Evolutionary conservation across 176 grass and related monocot genomes (phyloP), one percentile per base, ranked within the genome.

Genomic region (Ensete glaucum): DNA sequence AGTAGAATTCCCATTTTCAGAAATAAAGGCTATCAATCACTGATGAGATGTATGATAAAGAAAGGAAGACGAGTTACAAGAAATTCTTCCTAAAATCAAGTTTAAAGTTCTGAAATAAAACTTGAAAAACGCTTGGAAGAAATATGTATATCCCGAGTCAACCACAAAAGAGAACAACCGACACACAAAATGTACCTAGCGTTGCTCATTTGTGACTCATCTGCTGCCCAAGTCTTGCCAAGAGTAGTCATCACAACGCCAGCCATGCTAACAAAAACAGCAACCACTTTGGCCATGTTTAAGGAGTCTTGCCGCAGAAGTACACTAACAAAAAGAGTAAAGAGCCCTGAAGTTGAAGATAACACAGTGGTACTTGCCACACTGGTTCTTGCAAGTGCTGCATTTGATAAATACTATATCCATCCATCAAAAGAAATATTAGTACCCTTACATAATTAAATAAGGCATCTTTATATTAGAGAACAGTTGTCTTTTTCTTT

Each of bases 331-430:
- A 99, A 94, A 68, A 99, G 86, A 48, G 95, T 99, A 65, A 99
- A 94, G 69, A 99, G 91, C 63, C 95, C 95, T 1, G 95, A 99
- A 43, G 95, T 99, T 70, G 95, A 99, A 80, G 88, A 99, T 67
- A 99, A 74, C 58, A 99, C 88, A 78, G 95, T 99, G 29, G 95
- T 94, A 70, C 95, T 99, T 71, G 95, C 95, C 72, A 99, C 95
- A 82, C 95, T 99, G 68, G 95, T 99, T 83, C 95, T 89, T 91
- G 90, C 88, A 85, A 99, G 95, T 15, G 91, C 95, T 11, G 95
- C 95, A 94, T 99, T 99, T 56, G 95, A 99, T 69, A 99, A 84
- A 77, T 99, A 99, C 95, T 99, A 83, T 77, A 92, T 74, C 54
- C 71, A 91, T 86, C 62, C 52, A 83, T 64, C 22, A 67, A 26